phyloP scores from a whole-genome alignment of 2,329 filamentous ascomycete genomes.

The Talaromyces albobiverticillius region DNA sequence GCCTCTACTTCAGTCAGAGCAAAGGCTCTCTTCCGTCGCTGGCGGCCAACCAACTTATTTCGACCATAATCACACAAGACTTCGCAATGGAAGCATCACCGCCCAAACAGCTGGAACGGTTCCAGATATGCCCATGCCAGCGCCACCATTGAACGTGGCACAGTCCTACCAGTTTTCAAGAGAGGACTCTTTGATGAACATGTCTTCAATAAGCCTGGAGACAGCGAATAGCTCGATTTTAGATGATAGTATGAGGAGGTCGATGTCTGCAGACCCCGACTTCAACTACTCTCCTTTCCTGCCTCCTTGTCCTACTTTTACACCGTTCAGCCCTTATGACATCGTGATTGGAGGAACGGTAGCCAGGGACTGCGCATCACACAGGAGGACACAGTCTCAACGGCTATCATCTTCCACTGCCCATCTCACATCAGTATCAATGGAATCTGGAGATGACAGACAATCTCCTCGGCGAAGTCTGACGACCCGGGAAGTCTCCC shows the following conservation, averaged over 20 bases:
- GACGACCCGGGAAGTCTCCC: slow-evolving; percentile 28
- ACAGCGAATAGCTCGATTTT: slow-evolving; percentile 39
- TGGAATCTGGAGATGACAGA: slow-evolving; percentile 21
- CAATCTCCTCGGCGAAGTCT: slow-evolving; percentile 32
- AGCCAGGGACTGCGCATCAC: slow-evolving; percentile 26
- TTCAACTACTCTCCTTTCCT: slow-evolving; percentile 28
- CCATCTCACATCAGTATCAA: slow-evolving; percentile 25
- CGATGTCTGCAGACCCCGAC: slow-evolving; percentile 26
- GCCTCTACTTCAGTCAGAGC: slow-evolving; percentile 26
- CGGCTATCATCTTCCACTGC: slow-evolving; percentile 22
- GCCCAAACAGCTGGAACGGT: slow-evolving; percentile 31
- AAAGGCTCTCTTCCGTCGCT: slow-evolving; percentile 22
- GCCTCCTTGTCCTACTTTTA: slow-evolving; percentile 32
- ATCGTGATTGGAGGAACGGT: slow-evolving; percentile 31
- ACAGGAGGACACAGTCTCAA: slow-evolving; percentile 20
- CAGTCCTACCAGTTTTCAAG: slow-evolving; percentile 31
- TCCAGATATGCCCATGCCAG: slow-evolving; percentile 36
- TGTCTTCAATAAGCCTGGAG: slow-evolving; percentile 36
- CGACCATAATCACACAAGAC: slow-evolving; percentile 22
- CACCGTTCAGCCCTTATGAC: slow-evolving; percentile 37
- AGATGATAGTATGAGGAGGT: slow-evolving; percentile 29
- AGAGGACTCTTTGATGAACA: slow-evolving; percentile 33
- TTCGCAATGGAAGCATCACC: slow-evolving; percentile 32
- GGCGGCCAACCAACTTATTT: slow-evolving; percentile 23
- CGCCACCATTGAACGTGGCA: slow-evolving; percentile 30